Percentiles rank a stretch among this genome's conserved stretches.
These are phyloP conservation scores for Fusarium fujikuroi DNA, from an alignment of 2,329 filamentous ascomycete genomes.

Conservation along the genomic window DNA sequence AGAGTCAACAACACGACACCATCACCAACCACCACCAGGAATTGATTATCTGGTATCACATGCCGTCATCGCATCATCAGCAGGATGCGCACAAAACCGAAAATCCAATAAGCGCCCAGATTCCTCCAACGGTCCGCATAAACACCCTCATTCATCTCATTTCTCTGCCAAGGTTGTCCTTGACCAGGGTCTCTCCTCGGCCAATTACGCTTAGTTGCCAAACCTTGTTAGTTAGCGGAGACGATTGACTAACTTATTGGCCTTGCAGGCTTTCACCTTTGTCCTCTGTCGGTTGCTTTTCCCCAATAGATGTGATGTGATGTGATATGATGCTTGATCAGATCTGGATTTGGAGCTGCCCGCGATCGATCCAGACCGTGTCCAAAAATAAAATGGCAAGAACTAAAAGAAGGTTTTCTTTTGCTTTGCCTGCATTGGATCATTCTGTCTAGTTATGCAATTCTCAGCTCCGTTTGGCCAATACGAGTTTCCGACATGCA, in stretches of 20 bases:
- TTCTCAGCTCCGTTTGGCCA: constrained; percentile 5
- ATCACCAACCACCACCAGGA: background rate
- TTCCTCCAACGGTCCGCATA: constrained; percentile 24
- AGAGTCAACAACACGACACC: constrained; percentile 4
- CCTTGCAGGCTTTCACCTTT: constrained; percentile 2
- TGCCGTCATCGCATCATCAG: constrained; percentile 34
- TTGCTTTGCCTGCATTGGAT: constrained; percentile 1
- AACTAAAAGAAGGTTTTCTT: background rate
- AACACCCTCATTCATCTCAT: constrained; percentile 36
- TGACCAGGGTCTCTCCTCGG: constrained; percentile 21
- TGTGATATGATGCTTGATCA: constrained; percentile 8
- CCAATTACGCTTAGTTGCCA: constrained; percentile 33
- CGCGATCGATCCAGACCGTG: constrained; percentile 28
- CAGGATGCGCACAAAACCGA: background rate
- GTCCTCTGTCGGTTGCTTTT: background rate
- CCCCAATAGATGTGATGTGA: background rate
- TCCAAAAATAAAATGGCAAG: constrained; percentile 29
- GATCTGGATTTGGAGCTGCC: constrained; percentile 21
- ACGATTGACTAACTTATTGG: background rate
- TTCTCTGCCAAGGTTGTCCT: constrained; percentile 33
- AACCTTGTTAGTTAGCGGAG: constrained; percentile 6
- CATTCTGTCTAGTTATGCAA: background rate
- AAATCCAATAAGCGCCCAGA: background rate
- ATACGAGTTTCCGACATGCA: background rate
- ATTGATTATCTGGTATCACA: constrained; percentile 14